These are phyloP conservation scores for Boletus rubroflammeus DNA, from an alignment of 768 basidiomycete species.

Conservation along the genomic window DNA sequence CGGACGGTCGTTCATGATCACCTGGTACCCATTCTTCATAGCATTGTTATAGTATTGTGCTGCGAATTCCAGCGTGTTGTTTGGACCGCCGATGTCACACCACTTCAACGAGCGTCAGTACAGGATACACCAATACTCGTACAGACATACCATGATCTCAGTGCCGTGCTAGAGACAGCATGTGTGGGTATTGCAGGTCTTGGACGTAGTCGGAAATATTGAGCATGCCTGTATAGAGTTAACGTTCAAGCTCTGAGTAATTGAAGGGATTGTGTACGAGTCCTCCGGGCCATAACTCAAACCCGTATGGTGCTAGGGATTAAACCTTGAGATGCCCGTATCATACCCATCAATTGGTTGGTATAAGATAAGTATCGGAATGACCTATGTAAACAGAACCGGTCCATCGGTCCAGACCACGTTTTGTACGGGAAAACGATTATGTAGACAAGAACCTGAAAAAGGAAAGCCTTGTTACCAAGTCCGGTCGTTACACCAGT, in stretches of 20 bases:
- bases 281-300: constrained; percentile 47
- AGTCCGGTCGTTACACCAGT: too few relatives aligned
- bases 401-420: too few relatives aligned
- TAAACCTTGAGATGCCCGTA: too few relatives aligned
- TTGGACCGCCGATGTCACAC: constrained; percentile 55
- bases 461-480: too few relatives aligned
- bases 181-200: constrained; percentile 49
- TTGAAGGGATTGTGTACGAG: constrained; percentile 51
- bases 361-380: too few relatives aligned
- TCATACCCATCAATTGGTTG: too few relatives aligned
- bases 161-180: constrained; percentile 48
- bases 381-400: too few relatives aligned
- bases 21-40: constrained; percentile 39
- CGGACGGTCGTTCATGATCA: constrained; percentile 43
- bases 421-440: too few relatives aligned
- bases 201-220: constrained; percentile 49
- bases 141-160: constrained; percentile 49
- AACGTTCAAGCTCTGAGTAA: constrained; percentile 40
- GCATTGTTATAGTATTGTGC: constrained; percentile 45
- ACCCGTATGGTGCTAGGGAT: constrained; percentile 52
- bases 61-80: constrained; percentile 43
- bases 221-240: constrained; percentile 51
- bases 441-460: too few relatives aligned
- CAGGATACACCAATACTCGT: not conserved
- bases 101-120: constrained; percentile 33